phyloP scores from a whole-genome alignment of 768 basidiomycete species.

The Termitomyces sp. region DNA sequence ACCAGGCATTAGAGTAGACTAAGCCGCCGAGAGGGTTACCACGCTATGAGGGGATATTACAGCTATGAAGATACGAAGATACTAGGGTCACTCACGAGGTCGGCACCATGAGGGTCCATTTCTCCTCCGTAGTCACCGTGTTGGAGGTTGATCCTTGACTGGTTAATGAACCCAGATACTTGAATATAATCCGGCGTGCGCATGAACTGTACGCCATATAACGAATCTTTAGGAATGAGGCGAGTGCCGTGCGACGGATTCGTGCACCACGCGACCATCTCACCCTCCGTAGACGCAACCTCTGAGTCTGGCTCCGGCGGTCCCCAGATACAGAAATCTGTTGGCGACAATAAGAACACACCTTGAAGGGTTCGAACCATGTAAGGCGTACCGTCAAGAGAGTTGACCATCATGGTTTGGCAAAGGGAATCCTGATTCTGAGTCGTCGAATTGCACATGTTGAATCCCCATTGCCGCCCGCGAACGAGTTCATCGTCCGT shows the following conservation, averaged over 20 bases:
- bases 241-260: slow-evolving; percentile 67
- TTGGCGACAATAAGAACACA: not conserved
- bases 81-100: slow-evolving; percentile 25
- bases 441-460: slow-evolving; percentile 57
- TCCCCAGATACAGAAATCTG: slow-evolving; percentile 71
- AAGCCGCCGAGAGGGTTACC: slow-evolving; percentile 13
- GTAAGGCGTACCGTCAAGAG: slow-evolving; percentile 35
- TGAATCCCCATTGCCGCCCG: slow-evolving; percentile 55
- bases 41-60: slow-evolving; percentile 2
- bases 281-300: slow-evolving; percentile 63
- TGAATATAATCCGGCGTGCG: slow-evolving; percentile 54
- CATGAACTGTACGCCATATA: slow-evolving; percentile 61
- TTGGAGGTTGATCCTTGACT: slow-evolving; percentile 48
- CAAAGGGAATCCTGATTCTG: slow-evolving; percentile 39
- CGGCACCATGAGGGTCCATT: slow-evolving; percentile 72
- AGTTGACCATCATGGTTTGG: slow-evolving; percentile 51
- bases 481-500: slow-evolving; percentile 25
- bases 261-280: slow-evolving; percentile 77
- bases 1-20: slow-evolving; percentile 17
- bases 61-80: not conserved
- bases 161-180: slow-evolving; percentile 60
- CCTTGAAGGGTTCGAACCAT: not conserved
- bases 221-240: slow-evolving; percentile 59
- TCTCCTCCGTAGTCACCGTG: slow-evolving; percentile 65
- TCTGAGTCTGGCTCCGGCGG: slow-evolving; percentile 41